Conservation (phyloP, 352 stramenopile genomes). For the Pythium phragmitis region DNA sequence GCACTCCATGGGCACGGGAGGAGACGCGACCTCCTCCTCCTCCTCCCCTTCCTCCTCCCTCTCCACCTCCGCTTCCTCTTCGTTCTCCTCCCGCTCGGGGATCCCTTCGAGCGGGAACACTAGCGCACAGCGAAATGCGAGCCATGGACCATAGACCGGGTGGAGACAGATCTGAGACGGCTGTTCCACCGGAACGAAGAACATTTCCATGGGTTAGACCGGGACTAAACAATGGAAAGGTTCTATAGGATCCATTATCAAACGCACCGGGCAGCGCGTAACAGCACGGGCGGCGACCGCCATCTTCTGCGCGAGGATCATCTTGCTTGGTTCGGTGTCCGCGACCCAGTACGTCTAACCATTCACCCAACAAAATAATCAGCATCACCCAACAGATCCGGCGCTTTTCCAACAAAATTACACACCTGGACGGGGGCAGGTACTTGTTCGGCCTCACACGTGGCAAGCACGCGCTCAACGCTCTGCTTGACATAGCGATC, state of each 20-base stretch:
- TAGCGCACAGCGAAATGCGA: constrained; percentile 65
- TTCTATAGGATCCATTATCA: background rate
- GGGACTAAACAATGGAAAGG: background rate
- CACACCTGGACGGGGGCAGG: constrained; percentile 28
- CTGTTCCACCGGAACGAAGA: constrained; percentile 22
- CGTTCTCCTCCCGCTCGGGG: constrained; percentile 3
- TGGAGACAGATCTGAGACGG: constrained; percentile 66
- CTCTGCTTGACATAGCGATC: constrained; percentile 57
- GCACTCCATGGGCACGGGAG: constrained; percentile 32
- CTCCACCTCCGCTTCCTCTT: constrained; percentile 10
- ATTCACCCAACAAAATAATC: constrained; percentile 2
- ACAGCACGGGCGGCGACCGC: constrained; percentile 46
- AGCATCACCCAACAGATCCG: background rate
- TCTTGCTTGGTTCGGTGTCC: constrained; percentile 62
- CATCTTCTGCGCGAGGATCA: constrained; percentile 77
- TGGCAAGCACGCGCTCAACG: constrained; percentile 31
- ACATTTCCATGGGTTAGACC: background rate
- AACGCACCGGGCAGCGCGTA: constrained; percentile 43
- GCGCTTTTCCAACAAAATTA: background rate
- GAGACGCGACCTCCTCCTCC: background rate
- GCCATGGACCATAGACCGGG: constrained; percentile 57
- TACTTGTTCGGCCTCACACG: constrained; percentile 26
- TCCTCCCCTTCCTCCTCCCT: background rate
- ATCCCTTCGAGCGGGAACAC: constrained; percentile 43
- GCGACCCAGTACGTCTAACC: constrained; percentile 63